phyloP scores from a whole-genome alignment of 225 moss, liverwort and hornwort species.

The Marchantia polymorpha region DNA sequence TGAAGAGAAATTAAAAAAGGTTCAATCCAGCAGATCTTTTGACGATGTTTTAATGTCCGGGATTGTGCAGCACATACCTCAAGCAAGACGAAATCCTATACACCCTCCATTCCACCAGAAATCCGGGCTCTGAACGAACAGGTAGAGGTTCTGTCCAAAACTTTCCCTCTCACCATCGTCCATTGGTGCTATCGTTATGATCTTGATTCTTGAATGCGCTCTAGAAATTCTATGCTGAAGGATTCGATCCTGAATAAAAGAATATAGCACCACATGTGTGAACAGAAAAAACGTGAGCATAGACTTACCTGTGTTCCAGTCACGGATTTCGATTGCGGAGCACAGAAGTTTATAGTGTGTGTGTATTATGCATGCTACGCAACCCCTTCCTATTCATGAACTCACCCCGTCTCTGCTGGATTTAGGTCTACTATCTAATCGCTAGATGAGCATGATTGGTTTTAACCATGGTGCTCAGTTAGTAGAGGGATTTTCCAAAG shows the following conservation, averaged over 20 bases:
- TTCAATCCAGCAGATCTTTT: neutral
- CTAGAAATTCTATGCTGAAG: neutral
- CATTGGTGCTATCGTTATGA: neutral
- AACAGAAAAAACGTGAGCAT: too few species aligned
- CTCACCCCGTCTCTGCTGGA: neutral
- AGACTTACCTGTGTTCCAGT: too few species aligned
- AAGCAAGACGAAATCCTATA: conserved; percentile 30
- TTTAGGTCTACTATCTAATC: neutral
- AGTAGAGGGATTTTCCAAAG: neutral
- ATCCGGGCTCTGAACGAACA: conserved; percentile 45
- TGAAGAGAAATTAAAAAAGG: neutral
- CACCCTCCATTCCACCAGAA: conserved; percentile 44
- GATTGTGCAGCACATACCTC: conserved; percentile 20
- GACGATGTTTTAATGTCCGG: neutral
- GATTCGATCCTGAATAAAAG: too few species aligned
- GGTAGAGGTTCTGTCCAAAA: conserved; percentile 18
- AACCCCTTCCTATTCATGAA: neutral
- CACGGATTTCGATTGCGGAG: too few species aligned
- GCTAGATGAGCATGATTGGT: neutral
- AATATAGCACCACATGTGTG: too few species aligned
- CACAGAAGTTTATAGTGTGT: too few species aligned
- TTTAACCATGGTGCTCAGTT: neutral
- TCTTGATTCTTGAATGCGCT: neutral
- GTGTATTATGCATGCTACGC: neutral
- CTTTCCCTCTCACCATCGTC: neutral